These are phyloP conservation scores for Cyclaneusma minus DNA, from an alignment of 2,329 filamentous ascomycete genomes.

Conservation along the genomic window DNA sequence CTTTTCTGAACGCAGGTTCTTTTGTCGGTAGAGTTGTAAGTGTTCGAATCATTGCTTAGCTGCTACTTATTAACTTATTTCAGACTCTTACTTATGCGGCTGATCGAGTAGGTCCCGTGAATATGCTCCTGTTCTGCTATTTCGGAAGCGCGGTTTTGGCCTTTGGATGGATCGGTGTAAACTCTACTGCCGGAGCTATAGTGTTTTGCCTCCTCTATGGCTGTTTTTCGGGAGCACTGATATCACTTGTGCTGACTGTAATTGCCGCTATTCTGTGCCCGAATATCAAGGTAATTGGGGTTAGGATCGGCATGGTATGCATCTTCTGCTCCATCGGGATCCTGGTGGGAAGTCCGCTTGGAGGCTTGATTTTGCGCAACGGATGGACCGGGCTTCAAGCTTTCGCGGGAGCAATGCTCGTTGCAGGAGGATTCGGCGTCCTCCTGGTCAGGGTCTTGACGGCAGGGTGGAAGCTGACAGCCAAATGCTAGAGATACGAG, in stretches of 20 bases:
- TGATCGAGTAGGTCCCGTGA: constrained; percentile 32
- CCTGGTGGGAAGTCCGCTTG: not conserved
- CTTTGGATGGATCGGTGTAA: constrained; percentile 36
- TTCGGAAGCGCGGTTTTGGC: constrained; percentile 32
- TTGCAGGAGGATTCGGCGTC: too few relatives aligned
- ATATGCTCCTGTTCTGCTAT: constrained; percentile 31
- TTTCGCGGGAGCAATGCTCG: too few relatives aligned
- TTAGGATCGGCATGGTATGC: not conserved
- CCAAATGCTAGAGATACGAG: too few relatives aligned
- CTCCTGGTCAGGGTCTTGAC: too few relatives aligned
- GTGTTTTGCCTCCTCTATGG: constrained; percentile 49
- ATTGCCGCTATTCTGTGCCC: not conserved
- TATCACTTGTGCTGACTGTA: constrained; percentile 8
- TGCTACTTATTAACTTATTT: constrained; percentile 37
- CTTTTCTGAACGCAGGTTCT: constrained; percentile 24
- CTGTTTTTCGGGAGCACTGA: constrained; percentile 36
- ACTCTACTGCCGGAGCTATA: constrained; percentile 33
- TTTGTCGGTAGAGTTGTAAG: constrained; percentile 34
- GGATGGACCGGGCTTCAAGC: too few relatives aligned
- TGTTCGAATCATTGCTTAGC: constrained; percentile 41
- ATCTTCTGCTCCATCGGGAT: not conserved
- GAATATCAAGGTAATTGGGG: not conserved
- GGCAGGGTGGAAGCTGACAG: too few relatives aligned
- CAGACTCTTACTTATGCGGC: constrained; percentile 35
- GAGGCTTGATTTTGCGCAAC: not conserved